phyloP scores from a whole-genome alignment of 2,329 filamentous ascomycete species.

The Trichoderma asperellum region DNA sequence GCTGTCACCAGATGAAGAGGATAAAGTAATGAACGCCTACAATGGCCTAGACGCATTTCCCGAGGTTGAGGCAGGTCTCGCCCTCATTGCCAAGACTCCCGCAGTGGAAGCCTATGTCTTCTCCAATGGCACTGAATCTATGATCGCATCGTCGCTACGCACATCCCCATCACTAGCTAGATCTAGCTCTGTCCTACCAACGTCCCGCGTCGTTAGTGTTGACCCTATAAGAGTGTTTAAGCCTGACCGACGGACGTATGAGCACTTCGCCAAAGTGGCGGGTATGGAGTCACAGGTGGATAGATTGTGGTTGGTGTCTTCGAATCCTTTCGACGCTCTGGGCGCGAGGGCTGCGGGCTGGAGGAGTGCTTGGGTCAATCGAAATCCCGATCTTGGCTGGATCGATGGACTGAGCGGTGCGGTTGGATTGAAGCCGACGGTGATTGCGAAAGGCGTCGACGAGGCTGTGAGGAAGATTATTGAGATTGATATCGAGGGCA shows the following conservation, averaged over 20 bases:
- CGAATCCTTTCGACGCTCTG: conserved; percentile 74
- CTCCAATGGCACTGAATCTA: conserved; percentile 68
- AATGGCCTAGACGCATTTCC: conserved; percentile 66
- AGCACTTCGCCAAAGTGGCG: conserved; percentile 57
- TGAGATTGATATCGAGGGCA: neutral
- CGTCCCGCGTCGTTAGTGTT: conserved; percentile 59
- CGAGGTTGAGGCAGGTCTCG: conserved; percentile 62
- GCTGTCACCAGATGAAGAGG: conserved; percentile 49
- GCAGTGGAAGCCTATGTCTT: conserved; percentile 64
- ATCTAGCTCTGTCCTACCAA: conserved; percentile 49
- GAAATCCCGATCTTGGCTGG: conserved; percentile 62
- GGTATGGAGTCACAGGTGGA: conserved; percentile 51
- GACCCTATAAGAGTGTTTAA: conserved; percentile 66
- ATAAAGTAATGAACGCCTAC: conserved; percentile 65
- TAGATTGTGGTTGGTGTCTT: conserved; percentile 69
- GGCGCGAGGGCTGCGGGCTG: conserved; percentile 66
- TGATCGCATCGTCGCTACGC: conserved; percentile 64
- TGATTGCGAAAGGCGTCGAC: conserved; percentile 59
- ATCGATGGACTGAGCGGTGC: conserved; percentile 61
- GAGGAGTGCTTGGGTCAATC: conserved; percentile 69
- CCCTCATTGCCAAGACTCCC: conserved; percentile 46
- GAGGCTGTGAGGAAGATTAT: conserved; percentile 54
- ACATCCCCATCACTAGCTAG: conserved; percentile 59
- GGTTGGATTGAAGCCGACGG: conserved; percentile 52
- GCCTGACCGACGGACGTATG: conserved; percentile 64